These are phyloP conservation scores for Eucalyptus erythrocorys DNA, from an alignment of 345 rosid genomes.

Conservation along the genomic window DNA sequence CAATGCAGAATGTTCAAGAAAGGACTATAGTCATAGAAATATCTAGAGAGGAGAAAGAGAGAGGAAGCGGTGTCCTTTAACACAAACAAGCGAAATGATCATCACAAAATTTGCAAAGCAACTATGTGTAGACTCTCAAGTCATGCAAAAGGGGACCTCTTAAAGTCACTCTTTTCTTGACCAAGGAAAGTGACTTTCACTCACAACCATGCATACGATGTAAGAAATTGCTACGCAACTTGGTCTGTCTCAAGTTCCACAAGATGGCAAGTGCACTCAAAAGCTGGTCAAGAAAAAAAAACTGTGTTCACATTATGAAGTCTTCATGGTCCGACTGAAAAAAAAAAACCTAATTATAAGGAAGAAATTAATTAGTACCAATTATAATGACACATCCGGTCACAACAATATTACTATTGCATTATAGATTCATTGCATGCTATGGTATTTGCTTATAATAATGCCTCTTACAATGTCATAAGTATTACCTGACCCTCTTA, in stretches of 20 bases:
- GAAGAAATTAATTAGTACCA: neutral
- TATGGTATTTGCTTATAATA: neutral
- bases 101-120: neutral
- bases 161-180: neutral
- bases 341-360: neutral
- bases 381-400: fast-evolving
- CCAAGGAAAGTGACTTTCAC: neutral
- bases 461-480: neutral
- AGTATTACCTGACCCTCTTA: fast-evolving
- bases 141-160: neutral
- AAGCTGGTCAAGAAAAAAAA: neutral
- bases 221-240: neutral
- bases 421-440: neutral
- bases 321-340: neutral
- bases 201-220: neutral
- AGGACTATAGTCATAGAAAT: too few relatives aligned
- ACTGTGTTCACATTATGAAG: neutral
- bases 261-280: neutral
- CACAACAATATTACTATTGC: neutral
- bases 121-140: neutral
- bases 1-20: too few relatives aligned
- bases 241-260: neutral
- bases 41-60: too few relatives aligned
- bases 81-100: neutral
- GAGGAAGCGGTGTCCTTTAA: too few relatives aligned